Evolutionary conservation across 495 filamentous ascomycete genomes (phyloP).

Genomic region (Aeminium ludgeri): DNA sequence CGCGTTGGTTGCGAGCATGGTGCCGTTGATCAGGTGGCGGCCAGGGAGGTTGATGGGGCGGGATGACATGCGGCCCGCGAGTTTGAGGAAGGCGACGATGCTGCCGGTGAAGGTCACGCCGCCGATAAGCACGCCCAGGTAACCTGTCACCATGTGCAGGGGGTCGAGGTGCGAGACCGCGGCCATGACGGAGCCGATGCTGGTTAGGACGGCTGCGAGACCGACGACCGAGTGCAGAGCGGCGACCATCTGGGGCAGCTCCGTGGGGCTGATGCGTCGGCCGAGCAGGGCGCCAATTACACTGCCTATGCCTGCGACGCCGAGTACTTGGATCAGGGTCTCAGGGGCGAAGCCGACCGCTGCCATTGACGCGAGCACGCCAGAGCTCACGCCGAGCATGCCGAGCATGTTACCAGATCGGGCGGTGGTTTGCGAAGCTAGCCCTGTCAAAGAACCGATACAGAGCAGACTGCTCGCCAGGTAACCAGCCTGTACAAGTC

Average conservation of each 20-base stretch:
- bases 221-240: conserved; percentile 71
- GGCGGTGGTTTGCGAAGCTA: conserved; percentile 61
- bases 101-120: conserved; percentile 74
- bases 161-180: conserved; percentile 41
- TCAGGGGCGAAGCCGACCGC: conserved; percentile 63
- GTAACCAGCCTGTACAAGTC: conserved; percentile 66
- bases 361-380: conserved; percentile 57
- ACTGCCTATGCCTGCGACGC: conserved; percentile 50
- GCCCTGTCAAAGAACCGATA: conserved; percentile 50
- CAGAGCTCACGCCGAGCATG: conserved; percentile 60
- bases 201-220: conserved; percentile 63
- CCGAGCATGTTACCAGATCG: conserved; percentile 65
- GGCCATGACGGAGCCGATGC: conserved; percentile 63
- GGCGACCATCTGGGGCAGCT: conserved; percentile 66
- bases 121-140: conserved; percentile 60
- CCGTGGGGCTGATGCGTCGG: conserved; percentile 65
- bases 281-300: conserved; percentile 47
- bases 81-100: conserved; percentile 65
- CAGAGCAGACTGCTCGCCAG: conserved; percentile 62
- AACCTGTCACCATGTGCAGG: conserved; percentile 61
- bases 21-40: conserved; percentile 51
- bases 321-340: conserved; percentile 53
- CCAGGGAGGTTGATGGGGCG: conserved; percentile 50
- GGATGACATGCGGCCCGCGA: conserved; percentile 61
- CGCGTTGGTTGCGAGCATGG: conserved; percentile 51